Conservation (phyloP, 305 asterid genomes). For the Solanum hybrid region DNA sequence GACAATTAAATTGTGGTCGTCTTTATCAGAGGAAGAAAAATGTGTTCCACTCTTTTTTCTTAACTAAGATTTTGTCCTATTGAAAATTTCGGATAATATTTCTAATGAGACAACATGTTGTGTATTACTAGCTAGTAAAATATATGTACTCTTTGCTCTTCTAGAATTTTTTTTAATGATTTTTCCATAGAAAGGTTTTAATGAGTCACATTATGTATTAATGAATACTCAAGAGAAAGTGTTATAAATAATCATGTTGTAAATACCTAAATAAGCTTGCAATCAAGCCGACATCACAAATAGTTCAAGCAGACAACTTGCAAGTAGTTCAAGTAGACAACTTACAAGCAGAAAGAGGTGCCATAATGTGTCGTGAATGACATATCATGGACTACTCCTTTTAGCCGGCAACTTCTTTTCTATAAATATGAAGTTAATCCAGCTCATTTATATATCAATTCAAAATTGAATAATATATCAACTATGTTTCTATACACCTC, state of each 20-base stretch:
- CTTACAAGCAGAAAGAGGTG: neutral
- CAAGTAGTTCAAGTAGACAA: neutral
- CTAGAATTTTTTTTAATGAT: neutral
- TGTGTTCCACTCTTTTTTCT: neutral
- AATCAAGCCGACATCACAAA: neutral
- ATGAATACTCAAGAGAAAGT: neutral
- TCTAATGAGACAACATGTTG: neutral
- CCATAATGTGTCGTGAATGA: neutral
- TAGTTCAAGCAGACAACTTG: neutral
- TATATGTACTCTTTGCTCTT: neutral
- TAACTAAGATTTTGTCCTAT: neutral
- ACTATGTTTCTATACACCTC: too few species aligned
- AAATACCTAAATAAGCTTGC: neutral
- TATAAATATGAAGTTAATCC: too few species aligned
- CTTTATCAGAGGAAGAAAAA: neutral
- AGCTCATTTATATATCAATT: neutral
- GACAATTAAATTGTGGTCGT: neutral
- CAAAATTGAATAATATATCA: neutral
- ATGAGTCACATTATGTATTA: neutral
- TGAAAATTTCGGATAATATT: neutral
- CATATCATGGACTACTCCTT: neutral
- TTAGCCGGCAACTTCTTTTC: neutral
- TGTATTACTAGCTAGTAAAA: neutral
- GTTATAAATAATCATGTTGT: neutral
- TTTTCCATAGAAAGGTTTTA: neutral